These are phyloP conservation scores for Coniosporium tulheliwenetii DNA, from an alignment of 2,329 filamentous ascomycete species.

Conservation along the genomic window DNA sequence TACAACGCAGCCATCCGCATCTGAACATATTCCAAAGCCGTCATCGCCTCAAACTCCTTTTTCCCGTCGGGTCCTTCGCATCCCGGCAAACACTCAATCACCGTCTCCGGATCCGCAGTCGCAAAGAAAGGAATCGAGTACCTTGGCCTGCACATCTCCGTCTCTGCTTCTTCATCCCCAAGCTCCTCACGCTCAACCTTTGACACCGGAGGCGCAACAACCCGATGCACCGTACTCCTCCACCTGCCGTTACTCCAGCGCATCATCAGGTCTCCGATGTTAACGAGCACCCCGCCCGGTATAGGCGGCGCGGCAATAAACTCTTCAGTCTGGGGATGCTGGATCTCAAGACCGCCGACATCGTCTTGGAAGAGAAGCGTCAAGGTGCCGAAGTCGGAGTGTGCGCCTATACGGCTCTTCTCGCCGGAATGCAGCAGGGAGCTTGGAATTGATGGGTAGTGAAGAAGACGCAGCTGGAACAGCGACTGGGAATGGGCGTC, in stretches of 20 bases:
- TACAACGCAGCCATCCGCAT: slow-evolving; percentile 10
- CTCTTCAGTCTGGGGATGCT: slow-evolving; percentile 13
- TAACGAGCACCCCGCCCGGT: slow-evolving; percentile 19
- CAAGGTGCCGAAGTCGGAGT: slow-evolving; percentile 25
- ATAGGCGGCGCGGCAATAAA: slow-evolving; percentile 17
- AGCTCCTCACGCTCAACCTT: slow-evolving; percentile 6
- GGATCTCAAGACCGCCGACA: slow-evolving; percentile 24
- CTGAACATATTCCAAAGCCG: slow-evolving; percentile 18
- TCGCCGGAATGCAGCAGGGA: slow-evolving; percentile 10
- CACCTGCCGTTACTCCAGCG: slow-evolving; percentile 20
- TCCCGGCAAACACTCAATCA: slow-evolving; percentile 22
- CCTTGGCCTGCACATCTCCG: slow-evolving; percentile 14
- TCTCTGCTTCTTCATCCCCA: slow-evolving; percentile 5
- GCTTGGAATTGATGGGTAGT: slow-evolving; percentile 20
- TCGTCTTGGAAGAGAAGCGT: slow-evolving; percentile 26
- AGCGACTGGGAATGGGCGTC: slow-evolving; percentile 12
- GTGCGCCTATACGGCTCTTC: slow-evolving; percentile 21
- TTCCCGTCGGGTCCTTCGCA: slow-evolving; percentile 14
- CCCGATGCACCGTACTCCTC: slow-evolving; percentile 22
- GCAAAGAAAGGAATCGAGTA: slow-evolving; percentile 26
- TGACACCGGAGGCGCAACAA: slow-evolving; percentile 15
- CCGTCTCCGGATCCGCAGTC: slow-evolving; percentile 18
- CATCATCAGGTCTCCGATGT: slow-evolving; percentile 23
- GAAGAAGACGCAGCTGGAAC: slow-evolving; percentile 20
- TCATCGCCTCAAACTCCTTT: slow-evolving; percentile 23